phyloP scores from a whole-genome alignment of 176 grass and related monocot species.

The Chloris gayana region DNA sequence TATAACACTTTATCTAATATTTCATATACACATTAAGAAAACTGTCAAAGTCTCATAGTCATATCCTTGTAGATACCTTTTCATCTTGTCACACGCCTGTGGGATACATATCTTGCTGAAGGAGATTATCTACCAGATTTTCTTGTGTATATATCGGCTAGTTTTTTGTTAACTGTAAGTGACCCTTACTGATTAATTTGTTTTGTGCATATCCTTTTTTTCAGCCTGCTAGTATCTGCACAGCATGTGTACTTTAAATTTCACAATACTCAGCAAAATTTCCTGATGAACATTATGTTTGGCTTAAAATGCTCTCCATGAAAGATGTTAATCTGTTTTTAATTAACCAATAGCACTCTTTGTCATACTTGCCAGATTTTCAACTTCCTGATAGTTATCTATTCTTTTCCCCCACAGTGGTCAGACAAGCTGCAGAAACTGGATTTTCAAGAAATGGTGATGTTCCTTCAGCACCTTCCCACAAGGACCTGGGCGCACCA shows the following conservation, averaged over 20 bases:
- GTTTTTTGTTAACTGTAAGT: constrained; percentile 97
- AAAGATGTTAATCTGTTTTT: not conserved
- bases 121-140: constrained; percentile 94
- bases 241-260: not conserved
- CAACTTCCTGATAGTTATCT: not conserved
- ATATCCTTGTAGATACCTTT: constrained; percentile 77
- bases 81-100: constrained; percentile 87
- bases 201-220: not conserved
- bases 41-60: constrained; percentile 1
- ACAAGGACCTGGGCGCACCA: constrained; percentile 92
- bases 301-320: not conserved
- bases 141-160: constrained; percentile 97
- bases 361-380: not conserved
- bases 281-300: not conserved
- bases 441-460: constrained; percentile 98
- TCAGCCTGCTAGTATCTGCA: not conserved
- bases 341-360: not conserved
- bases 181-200: not conserved
- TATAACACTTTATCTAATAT: not conserved
- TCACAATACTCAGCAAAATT: not conserved
- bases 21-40: not conserved
- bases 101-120: constrained; percentile 98
- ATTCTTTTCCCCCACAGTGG: constrained; percentile 56
- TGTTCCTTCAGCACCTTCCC: constrained; percentile 95
- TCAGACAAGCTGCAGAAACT: constrained; percentile 89